These are phyloP conservation scores for Wickerhamiella infanticola DNA, from an alignment of 1,139 yeast genomes.

Conservation along the genomic window DNA sequence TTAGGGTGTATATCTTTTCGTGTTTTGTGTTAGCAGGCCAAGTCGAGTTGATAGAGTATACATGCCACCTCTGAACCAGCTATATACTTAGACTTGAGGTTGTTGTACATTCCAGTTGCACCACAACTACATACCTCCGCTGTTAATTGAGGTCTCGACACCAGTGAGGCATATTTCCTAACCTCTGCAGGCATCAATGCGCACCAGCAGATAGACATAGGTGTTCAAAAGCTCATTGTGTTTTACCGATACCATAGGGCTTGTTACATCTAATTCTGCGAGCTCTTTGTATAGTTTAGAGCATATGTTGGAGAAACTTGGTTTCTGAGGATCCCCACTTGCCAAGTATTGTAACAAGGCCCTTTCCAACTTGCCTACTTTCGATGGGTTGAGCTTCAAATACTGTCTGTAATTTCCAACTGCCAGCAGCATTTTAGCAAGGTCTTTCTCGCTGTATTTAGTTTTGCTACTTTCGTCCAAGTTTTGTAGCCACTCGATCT, in stretches of 20 bases:
- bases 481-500: background rate
- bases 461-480: background rate
- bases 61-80: no score
- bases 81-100: no score
- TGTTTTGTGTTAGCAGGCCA: no score
- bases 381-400: background rate
- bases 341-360: conserved; percentile 2
- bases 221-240: conserved; percentile 1
- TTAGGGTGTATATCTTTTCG: no score
- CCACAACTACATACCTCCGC: no score
- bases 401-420: background rate
- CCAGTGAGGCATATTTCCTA: background rate
- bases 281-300: background rate
- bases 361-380: background rate
- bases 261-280: background rate
- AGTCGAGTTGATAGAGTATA: no score
- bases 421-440: conserved; percentile 3
- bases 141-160: no score
- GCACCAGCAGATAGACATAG: conserved; percentile 2
- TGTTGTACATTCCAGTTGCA: no score
- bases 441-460: conserved; percentile 1
- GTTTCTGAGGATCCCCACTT: background rate
- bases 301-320: background rate
- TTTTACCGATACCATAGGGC: conserved; percentile 1
- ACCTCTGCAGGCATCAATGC: background rate